These are phyloP conservation scores for Haplosporangium gracile DNA, from an alignment of 192 early-diverging fungal species.

Conservation along the genomic window DNA sequence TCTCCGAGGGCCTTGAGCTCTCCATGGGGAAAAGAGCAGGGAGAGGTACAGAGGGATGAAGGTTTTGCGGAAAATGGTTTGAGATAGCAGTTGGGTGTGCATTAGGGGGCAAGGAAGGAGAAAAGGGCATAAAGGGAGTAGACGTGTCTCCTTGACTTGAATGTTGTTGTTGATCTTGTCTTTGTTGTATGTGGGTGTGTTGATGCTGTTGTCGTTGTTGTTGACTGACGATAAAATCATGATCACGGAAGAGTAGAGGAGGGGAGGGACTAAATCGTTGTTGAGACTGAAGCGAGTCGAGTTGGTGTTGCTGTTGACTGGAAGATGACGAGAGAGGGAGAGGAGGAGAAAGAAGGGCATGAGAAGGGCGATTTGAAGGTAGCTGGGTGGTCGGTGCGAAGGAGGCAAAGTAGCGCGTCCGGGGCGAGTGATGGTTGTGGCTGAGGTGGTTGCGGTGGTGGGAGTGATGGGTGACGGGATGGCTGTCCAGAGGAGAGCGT, in stretches of 20 bases:
- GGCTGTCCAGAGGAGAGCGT: slow-evolving; percentile 24
- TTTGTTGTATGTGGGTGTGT: background rate
- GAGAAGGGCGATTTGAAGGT: background rate
- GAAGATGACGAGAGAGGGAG: background rate
- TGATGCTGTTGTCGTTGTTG: slow-evolving; percentile 12
- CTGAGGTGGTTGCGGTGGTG: background rate
- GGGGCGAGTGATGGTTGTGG: slow-evolving; percentile 33
- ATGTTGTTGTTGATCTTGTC: background rate
- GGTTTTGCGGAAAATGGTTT: background rate
- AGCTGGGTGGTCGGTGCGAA: slow-evolving; percentile 14
- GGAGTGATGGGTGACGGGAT: background rate
- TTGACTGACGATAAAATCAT: background rate
- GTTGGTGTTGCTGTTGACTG: background rate
- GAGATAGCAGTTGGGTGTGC: background rate
- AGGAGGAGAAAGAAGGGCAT: background rate
- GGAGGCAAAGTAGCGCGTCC: slow-evolving; percentile 35
- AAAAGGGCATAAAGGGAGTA: background rate
- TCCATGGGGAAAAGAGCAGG: background rate
- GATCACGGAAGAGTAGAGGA: slow-evolving; percentile 5
- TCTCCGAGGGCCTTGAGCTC: slow-evolving; percentile 14
- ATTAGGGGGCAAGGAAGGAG: background rate
- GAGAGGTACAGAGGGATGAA: background rate
- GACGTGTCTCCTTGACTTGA: background rate
- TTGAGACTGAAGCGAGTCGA: background rate
- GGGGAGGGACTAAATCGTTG: background rate